phyloP scores from a whole-genome alignment of 108 stramenopile species.

The Pseudonitzschia multiseries region DNA sequence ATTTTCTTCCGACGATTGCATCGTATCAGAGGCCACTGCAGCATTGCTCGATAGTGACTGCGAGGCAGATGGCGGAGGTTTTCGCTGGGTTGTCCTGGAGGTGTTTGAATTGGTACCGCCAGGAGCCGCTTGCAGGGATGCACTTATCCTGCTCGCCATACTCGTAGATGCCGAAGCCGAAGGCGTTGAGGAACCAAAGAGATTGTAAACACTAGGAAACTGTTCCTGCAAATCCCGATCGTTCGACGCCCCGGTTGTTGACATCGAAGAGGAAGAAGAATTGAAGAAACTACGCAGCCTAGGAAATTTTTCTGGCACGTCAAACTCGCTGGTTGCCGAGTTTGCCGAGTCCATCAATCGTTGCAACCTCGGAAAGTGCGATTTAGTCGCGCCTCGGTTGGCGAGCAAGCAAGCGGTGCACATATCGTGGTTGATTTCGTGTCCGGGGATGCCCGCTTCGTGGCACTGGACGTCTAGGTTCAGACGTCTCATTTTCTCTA shows the following conservation, averaged over 20 bases:
- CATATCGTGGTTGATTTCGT: constrained; percentile 29
- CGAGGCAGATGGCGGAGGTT: no score
- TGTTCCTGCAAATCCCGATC: background rate
- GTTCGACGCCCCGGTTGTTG: background rate
- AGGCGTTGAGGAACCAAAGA: background rate
- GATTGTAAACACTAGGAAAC: background rate
- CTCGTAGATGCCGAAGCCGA: background rate
- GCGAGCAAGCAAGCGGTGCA: constrained; percentile 43
- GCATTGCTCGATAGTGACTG: no score
- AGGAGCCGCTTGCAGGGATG: background rate
- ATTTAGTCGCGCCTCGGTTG: constrained; percentile 1
- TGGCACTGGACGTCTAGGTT: constrained; percentile 63
- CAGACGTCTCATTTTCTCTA: constrained; percentile 61
- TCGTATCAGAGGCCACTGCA: no score
- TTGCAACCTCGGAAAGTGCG: constrained; percentile 38
- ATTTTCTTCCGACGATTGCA: background rate
- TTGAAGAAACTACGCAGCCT: background rate
- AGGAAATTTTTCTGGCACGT: constrained; percentile 14
- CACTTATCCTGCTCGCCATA: background rate
- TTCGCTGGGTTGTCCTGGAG: background rate
- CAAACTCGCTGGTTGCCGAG: constrained; percentile 4
- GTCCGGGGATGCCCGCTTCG: constrained; percentile 18
- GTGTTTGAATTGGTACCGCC: background rate
- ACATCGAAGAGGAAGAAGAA: background rate
- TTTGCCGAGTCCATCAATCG: constrained; percentile 22